A percentile compares a stretch with the other conserved stretches of the same genome.
Conservation (phyloP, 2,329 filamentous ascomycete species). For the Ceratocystis cacaofunesta region DNA sequence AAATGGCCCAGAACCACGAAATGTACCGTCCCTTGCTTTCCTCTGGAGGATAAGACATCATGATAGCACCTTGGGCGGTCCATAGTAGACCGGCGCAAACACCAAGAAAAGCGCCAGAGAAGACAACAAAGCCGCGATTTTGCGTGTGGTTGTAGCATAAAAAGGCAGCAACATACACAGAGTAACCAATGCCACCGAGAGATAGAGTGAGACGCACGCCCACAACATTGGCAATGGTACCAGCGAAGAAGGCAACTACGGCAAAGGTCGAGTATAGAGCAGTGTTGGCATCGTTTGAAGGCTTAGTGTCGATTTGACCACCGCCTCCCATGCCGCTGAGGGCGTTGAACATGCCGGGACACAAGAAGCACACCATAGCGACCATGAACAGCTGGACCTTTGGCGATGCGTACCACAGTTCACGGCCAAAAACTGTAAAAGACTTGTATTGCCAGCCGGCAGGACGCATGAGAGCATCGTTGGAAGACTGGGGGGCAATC, state of each 20-base stretch:
- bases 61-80: slow-evolving; percentile 71
- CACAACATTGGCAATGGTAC: slow-evolving; percentile 62
- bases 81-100: slow-evolving; percentile 67
- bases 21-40: slow-evolving; percentile 75
- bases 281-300: slow-evolving; percentile 50
- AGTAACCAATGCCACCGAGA: slow-evolving; percentile 64
- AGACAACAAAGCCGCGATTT: slow-evolving; percentile 58
- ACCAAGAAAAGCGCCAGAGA: slow-evolving; percentile 62
- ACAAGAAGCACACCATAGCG: slow-evolving; percentile 40
- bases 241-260: slow-evolving; percentile 53
- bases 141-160: slow-evolving; percentile 53
- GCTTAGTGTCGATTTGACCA: slow-evolving; percentile 41
- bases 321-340: slow-evolving; percentile 50
- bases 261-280: slow-evolving; percentile 61
- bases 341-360: slow-evolving; percentile 60
- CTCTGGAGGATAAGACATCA: slow-evolving; percentile 81
- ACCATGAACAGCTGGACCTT: slow-evolving; percentile 58
- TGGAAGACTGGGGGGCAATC: slow-evolving; percentile 4
- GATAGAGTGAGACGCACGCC: slow-evolving; percentile 54
- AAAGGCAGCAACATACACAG: slow-evolving; percentile 57
- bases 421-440: slow-evolving; percentile 37
- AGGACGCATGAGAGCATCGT: slow-evolving; percentile 25
- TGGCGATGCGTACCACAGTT: slow-evolving; percentile 59
- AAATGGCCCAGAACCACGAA: slow-evolving; percentile 87
- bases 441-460: slow-evolving; percentile 54